These are phyloP conservation scores for Naganishia vishniacii DNA, from an alignment of 768 basidiomycete species.

Conservation along the genomic window DNA sequence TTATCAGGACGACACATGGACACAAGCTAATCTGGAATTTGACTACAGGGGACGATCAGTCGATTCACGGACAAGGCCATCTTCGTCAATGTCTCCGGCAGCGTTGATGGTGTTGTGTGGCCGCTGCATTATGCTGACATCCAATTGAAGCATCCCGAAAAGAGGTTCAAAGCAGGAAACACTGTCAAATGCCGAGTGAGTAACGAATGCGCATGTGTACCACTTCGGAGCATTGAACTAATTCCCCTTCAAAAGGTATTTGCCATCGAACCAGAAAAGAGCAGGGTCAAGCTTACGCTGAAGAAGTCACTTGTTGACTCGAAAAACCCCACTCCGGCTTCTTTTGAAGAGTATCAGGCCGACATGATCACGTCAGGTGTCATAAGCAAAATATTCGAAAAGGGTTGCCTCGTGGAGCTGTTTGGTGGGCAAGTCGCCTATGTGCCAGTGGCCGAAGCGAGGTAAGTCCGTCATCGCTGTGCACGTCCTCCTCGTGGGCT, in stretches of 20 bases:
- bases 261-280: slow-evolving; percentile 70
- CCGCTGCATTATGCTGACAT: slow-evolving; percentile 95
- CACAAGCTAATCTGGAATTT: background rate
- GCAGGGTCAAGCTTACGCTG: slow-evolving; percentile 76
- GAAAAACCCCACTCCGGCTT: slow-evolving; percentile 62
- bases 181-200: slow-evolving; percentile 71
- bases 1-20: no score
- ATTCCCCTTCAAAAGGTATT: slow-evolving; percentile 52
- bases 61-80: slow-evolving; percentile 71
- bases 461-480: slow-evolving; percentile 52
- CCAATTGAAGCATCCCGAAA: slow-evolving; percentile 82
- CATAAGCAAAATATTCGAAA: slow-evolving; percentile 74
- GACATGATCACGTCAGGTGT: slow-evolving; percentile 75
- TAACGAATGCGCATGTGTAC: slow-evolving; percentile 49
- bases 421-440: slow-evolving; percentile 81
- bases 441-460: slow-evolving; percentile 73
- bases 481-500: slow-evolving; percentile 9
- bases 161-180: slow-evolving; percentile 75
- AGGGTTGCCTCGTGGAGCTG: slow-evolving; percentile 76
- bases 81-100: slow-evolving; percentile 79
- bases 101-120: slow-evolving; percentile 87
- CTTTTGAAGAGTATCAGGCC: slow-evolving; percentile 61
- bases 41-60: slow-evolving; percentile 61
- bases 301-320: slow-evolving; percentile 87
- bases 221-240: background rate